Conservation (phyloP, 352 stramenopile species). For the Globisporangium emineosum region DNA sequence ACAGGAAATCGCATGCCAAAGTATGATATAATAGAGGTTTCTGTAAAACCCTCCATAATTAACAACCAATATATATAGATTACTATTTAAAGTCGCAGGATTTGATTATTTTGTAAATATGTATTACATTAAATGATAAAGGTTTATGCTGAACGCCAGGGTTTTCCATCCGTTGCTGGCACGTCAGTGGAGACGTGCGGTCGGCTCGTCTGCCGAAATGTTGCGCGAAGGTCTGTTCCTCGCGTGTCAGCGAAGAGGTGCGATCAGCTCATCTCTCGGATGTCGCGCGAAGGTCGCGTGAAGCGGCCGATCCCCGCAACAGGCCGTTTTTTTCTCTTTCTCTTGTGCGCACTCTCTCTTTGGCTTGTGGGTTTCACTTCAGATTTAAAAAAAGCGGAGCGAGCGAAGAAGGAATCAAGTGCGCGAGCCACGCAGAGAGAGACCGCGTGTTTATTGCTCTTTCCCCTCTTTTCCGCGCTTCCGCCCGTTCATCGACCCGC, state of each 20-base stretch:
- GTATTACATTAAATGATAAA: not conserved
- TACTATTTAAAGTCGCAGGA: not conserved
- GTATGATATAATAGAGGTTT: not conserved
- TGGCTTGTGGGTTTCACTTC: slow-evolving; percentile 8
- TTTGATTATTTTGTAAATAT: not conserved
- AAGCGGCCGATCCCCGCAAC: slow-evolving; percentile 14
- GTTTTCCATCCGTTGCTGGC: not conserved
- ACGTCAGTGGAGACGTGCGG: not conserved
- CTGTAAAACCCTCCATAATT: not conserved
- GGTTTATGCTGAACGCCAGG: not conserved
- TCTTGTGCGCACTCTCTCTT: not conserved
- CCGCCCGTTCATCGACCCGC: not conserved
- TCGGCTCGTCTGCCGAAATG: not conserved
- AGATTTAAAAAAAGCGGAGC: not conserved
- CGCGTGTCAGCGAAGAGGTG: not conserved
- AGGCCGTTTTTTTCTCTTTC: slow-evolving; percentile 11
- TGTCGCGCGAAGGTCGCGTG: slow-evolving; percentile 23
- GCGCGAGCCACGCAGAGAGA: not conserved
- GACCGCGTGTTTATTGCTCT: not conserved
- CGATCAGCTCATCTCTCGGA: not conserved
- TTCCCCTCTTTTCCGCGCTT: not conserved
- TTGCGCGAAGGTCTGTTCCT: slow-evolving; percentile 20
- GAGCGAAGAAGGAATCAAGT: slow-evolving; percentile 7
- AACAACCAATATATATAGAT: too few relatives aligned
- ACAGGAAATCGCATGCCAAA: not conserved